Evolutionary conservation across 2,329 filamentous ascomycete species (phyloP).

Genomic region (Claviceps spartinae): DNA sequence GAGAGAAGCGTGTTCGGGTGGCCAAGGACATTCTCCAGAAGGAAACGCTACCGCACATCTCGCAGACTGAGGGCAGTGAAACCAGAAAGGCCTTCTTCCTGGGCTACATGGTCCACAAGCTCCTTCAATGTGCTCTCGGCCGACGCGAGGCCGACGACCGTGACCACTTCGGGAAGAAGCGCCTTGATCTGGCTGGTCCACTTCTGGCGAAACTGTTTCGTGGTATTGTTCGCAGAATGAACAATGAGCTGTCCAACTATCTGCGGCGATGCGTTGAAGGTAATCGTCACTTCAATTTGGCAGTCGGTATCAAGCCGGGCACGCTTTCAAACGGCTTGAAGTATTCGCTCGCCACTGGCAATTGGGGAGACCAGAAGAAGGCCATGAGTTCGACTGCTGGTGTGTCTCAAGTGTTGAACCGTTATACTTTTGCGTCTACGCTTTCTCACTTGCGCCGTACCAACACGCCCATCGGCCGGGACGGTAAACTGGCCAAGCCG

Average conservation of each 20-base stretch:
- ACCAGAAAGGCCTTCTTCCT: constrained; percentile 96
- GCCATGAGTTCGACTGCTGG: constrained; percentile 87
- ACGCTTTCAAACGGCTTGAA: constrained; percentile 90
- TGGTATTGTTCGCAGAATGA: constrained; percentile 78
- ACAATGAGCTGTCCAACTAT: constrained; percentile 80
- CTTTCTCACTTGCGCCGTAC: constrained; percentile 93
- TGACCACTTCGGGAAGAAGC: constrained; percentile 98
- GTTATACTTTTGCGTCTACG: constrained; percentile 94
- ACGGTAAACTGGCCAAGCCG: constrained; percentile 96
- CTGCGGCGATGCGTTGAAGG: constrained; percentile 86
- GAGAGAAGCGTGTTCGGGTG: constrained; percentile 81
- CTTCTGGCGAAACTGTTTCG: constrained; percentile 94
- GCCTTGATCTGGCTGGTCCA: constrained; percentile 85
- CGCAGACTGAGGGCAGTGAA: constrained; percentile 85
- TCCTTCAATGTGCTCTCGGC: constrained; percentile 85
- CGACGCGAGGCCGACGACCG: constrained; percentile 90
- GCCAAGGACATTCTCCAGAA: constrained; percentile 93
- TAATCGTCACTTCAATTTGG: constrained; percentile 78
- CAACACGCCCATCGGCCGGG: constrained; percentile 93
- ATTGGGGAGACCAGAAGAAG: constrained; percentile 99
- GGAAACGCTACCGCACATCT: constrained; percentile 92
- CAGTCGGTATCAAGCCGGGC: constrained; percentile 77
- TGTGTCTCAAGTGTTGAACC: constrained; percentile 94
- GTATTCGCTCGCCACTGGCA: constrained; percentile 92
- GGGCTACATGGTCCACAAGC: constrained; percentile 95